Base-by-base conservation (phyloP, 2,329 filamentous ascomycete species). In the Fusarium austroafricanum region DNA sequence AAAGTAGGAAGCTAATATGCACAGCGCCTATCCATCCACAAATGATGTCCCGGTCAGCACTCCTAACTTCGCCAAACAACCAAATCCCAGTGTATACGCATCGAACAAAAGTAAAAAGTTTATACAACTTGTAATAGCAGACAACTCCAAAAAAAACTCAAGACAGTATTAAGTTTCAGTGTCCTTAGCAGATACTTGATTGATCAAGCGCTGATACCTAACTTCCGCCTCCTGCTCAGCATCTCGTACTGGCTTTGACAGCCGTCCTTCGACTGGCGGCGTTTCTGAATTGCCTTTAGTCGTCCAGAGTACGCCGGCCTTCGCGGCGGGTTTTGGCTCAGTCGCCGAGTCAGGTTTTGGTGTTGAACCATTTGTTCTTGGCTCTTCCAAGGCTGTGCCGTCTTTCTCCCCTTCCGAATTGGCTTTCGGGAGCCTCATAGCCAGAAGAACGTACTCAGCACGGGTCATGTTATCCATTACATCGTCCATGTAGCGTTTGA, bases 401-500 rank as follows among this genome's bases (percentile, higher is more conserved):
- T 78, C 75, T 33, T 74, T 75, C 3, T 79, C 76, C n/a, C 72
- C 71, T 5, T 78, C 76, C 23, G 73, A 70, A 9, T 65, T 66
- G 17, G 65, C 76, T 47, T 83, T 83, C 1, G 89, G 88, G 15
- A 92, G 80, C 46, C 88, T 84, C 88, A 91, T 91, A 12, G 89
- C 89, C 28, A 91, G 79, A 21, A 91, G 78, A 6, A 91, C 82
- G 71, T 90, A 91, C 76, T 91, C 89, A 15, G 88, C 89, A 33
- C 89, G 83, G 10, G 88, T 90, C 84, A 89, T 90, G 65, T 86
- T 89, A 61, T 87, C 85, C 89, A 91, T 91, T 7, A 91, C 81
- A 71, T 90, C 86, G 73, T 91, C 86, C 89, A 92, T 91, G 70
- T 91, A 90, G 44, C 86, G 82, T 46, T 81, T 80, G 21, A 91